A percentile compares a stretch with the other conserved stretches of the same genome.
Conservation (phyloP, 371 early-diverging fungal species). For the Apophysomyces elegans region DNA sequence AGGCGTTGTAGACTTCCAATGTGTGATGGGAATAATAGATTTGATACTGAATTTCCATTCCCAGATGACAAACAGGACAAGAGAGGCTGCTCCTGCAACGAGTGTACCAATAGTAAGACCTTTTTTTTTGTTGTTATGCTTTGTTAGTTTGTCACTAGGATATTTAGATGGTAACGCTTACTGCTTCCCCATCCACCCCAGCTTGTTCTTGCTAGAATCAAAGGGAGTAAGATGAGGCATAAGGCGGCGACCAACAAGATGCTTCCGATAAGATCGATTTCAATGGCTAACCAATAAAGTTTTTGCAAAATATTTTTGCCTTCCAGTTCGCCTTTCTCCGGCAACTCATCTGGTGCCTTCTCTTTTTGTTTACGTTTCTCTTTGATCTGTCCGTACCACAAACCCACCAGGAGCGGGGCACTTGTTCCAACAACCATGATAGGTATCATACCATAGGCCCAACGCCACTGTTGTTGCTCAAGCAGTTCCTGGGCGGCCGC, state of each 20-base stretch:
- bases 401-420: constrained; percentile 35
- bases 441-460: constrained; percentile 28
- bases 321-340: constrained; percentile 8
- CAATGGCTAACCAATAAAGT: constrained; percentile 34
- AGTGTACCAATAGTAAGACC: constrained; percentile 32
- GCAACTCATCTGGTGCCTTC: constrained; percentile 10
- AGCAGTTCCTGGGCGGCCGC: constrained; percentile 26
- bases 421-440: constrained; percentile 36
- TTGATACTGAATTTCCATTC: constrained; percentile 36
- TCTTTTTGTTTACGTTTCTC: constrained; percentile 14
- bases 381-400: constrained; percentile 25
- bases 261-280: constrained; percentile 50
- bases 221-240: constrained; percentile 41
- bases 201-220: constrained; percentile 41
- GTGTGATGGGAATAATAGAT: constrained; percentile 46
- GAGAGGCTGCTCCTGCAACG: constrained; percentile 27
- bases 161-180: not conserved
- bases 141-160: no score
- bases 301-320: constrained; percentile 13
- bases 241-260: constrained; percentile 42
- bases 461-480: constrained; percentile 21
- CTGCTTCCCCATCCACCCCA: constrained; percentile 45
- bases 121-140: no score
- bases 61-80: constrained; percentile 35
- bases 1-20: constrained; percentile 43